phyloP scores from a whole-genome alignment of 805 yeast species.

The Teunomyces atbi region DNA sequence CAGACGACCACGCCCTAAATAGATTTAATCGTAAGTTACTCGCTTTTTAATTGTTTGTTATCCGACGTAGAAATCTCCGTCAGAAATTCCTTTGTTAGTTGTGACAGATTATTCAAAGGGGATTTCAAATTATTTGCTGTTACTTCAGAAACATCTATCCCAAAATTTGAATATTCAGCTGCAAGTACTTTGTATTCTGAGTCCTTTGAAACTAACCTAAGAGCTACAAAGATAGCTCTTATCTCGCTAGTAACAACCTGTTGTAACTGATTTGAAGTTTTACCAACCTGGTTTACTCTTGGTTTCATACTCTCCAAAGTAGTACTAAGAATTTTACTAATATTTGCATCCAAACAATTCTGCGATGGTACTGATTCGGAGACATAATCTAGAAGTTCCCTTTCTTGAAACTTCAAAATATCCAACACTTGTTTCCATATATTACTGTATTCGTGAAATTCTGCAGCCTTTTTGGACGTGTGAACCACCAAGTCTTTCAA shows the following conservation, averaged over 20 bases:
- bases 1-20: constrained; percentile 9
- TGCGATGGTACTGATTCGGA: constrained; percentile 7
- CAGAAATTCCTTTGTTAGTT: not conserved
- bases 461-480: constrained; percentile 25
- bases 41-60: constrained; percentile 3
- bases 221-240: constrained; percentile 16
- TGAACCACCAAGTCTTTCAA: constrained; percentile 21
- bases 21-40: constrained; percentile 1
- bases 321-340: not conserved
- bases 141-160: not conserved
- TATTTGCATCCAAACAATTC: not conserved
- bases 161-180: not conserved
- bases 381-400: constrained; percentile 16
- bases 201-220: not conserved
- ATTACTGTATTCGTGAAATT: constrained; percentile 24
- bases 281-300: not conserved
- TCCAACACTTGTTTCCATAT: constrained; percentile 28
- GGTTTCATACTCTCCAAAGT: constrained; percentile 2
- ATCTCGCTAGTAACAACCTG: constrained; percentile 21
- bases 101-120: not conserved
- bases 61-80: not conserved
- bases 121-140: not conserved
- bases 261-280: constrained; percentile 8
- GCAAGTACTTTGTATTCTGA: not conserved
- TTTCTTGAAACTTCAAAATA: constrained; percentile 26